Evolutionary conservation across 106 monocot species (phyloP).

Genomic region (Agapanthus africanus): DNA sequence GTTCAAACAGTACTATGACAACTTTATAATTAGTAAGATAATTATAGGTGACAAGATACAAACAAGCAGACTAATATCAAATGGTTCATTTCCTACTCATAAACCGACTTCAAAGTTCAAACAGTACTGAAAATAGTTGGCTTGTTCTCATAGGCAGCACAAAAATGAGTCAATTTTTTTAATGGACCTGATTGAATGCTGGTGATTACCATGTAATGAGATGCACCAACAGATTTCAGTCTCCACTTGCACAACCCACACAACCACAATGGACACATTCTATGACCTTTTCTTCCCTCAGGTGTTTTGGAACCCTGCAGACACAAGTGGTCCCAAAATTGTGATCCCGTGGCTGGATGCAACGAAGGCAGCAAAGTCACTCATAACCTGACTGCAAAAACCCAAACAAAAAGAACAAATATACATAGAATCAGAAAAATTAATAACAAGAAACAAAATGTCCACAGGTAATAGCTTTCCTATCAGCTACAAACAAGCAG

Average conservation of each 20-base stretch:
- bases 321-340: constrained; percentile 91
- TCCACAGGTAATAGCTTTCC: background rate
- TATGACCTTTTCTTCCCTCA: constrained; percentile 90
- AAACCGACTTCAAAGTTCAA: background rate
- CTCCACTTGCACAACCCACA: constrained; percentile 87
- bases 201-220: background rate
- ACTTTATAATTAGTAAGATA: too few relatives aligned
- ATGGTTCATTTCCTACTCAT: background rate
- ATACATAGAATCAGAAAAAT: background rate
- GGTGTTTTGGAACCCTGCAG: constrained; percentile 86
- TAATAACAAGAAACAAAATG: background rate
- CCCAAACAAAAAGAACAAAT: background rate
- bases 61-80: background rate
- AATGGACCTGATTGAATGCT: background rate
- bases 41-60: background rate
- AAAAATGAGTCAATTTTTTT: background rate
- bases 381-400: constrained; percentile 77
- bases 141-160: background rate
- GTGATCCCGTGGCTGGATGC: constrained; percentile 93
- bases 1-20: too few relatives aligned
- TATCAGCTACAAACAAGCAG: background rate
- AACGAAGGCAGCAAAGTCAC: constrained; percentile 88
- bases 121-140: background rate
- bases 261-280: constrained; percentile 96
- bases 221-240: constrained; percentile 22